phyloP scores from a whole-genome alignment of 352 stramenopile genomes.

The Phytophthora fragariae region DNA sequence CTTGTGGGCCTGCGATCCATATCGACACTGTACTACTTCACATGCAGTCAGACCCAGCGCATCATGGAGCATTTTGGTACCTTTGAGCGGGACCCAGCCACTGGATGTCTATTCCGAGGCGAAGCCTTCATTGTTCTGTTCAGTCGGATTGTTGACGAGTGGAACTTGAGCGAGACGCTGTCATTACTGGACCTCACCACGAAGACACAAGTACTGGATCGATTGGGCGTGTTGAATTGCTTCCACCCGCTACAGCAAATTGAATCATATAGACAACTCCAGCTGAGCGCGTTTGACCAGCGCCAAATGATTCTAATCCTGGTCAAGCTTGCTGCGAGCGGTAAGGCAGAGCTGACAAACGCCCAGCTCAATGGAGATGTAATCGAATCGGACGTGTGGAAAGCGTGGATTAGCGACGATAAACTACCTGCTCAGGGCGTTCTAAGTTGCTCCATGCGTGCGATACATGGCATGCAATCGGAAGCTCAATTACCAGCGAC shows the following conservation, averaged over 20 bases:
- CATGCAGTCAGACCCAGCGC: conserved; percentile 68
- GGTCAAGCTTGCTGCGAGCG: conserved; percentile 52
- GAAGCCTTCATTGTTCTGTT: conserved; percentile 83
- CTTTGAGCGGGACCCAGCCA: conserved; percentile 67
- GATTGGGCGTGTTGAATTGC: conserved; percentile 66
- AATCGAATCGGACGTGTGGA: conserved; percentile 63
- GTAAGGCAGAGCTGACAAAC: conserved; percentile 59
- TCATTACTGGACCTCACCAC: conserved; percentile 70
- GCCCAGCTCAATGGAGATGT: conserved; percentile 54
- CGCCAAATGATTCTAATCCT: conserved; percentile 65
- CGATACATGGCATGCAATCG: conserved; percentile 46
- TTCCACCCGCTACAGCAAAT: conserved; percentile 69
- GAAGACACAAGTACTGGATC: conserved; percentile 72
- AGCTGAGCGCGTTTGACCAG: conserved; percentile 59
- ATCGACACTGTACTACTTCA: conserved; percentile 78
- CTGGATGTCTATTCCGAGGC: conserved; percentile 60
- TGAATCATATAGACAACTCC: conserved; percentile 61
- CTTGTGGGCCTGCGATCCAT: conserved; percentile 73
- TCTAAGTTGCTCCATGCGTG: conserved; percentile 58
- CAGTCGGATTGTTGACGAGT: conserved; percentile 71
- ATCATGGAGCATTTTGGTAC: conserved; percentile 85
- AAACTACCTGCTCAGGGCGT: conserved; percentile 55
- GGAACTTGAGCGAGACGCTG: conserved; percentile 70
- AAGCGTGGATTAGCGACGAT: conserved; percentile 60
- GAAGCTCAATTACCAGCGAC: conserved; percentile 58